Percentiles rank a stretch among this genome's conserved stretches.
Conservation (phyloP, 768 basidiomycete genomes). For the Boletus tomentosulus region DNA sequence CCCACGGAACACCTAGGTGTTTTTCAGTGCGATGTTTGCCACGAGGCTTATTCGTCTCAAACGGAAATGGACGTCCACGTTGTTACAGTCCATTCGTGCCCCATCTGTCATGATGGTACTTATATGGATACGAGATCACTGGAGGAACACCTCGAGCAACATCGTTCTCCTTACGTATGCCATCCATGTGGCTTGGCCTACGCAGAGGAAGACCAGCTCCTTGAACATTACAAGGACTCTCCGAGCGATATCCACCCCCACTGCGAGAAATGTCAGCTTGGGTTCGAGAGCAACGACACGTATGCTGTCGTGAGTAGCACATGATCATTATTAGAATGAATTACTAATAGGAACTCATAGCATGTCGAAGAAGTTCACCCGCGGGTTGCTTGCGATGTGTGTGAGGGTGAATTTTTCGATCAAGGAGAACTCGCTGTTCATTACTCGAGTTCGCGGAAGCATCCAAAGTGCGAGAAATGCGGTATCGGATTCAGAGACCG, state of each 20-base stretch:
- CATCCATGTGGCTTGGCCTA: conserved; percentile 21
- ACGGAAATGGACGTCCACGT: conserved; percentile 29
- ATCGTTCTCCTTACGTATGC: conserved; percentile 26
- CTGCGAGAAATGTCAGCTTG: conserved; percentile 31
- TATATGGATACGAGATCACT: conserved; percentile 22
- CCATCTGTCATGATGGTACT: conserved; percentile 30
- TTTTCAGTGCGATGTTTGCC: conserved; percentile 23
- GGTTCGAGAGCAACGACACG: conserved; percentile 31
- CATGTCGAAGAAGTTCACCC: conserved; percentile 38
- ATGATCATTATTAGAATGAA: not conserved
- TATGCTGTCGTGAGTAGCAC: conserved; percentile 29
- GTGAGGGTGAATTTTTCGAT: conserved; percentile 22
- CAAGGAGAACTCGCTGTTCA: conserved; percentile 21
- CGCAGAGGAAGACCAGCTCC: conserved; percentile 33
- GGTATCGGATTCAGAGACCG: conserved; percentile 25
- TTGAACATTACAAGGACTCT: conserved; percentile 38
- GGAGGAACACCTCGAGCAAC: conserved; percentile 30
- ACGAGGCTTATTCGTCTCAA: conserved; percentile 20
- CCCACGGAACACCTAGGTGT: not conserved
- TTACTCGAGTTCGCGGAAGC: conserved; percentile 24
- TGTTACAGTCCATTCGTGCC: conserved; percentile 30
- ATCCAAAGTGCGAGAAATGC: conserved; percentile 28
- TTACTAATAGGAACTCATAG: conserved; percentile 23
- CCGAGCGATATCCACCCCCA: conserved; percentile 33
- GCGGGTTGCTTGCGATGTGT: conserved; percentile 32